Percentiles rank a stretch among this genome's conserved stretches.
These are phyloP conservation scores for Rhododendron henanense DNA, from an alignment of 148 eudicot genomes.

Conservation along the genomic window DNA sequence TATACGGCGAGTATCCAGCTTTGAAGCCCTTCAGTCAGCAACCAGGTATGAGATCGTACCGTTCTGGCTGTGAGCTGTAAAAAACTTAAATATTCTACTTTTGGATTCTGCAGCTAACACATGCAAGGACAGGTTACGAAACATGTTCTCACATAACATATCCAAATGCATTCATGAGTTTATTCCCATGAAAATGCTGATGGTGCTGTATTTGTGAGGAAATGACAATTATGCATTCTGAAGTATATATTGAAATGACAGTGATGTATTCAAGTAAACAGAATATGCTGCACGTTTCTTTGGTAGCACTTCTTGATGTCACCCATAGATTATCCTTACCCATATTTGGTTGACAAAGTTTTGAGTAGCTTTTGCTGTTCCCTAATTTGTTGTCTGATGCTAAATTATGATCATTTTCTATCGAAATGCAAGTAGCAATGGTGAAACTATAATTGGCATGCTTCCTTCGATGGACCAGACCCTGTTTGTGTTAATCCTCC, in stretches of 20 bases:
- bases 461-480: not conserved
- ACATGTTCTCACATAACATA: not conserved
- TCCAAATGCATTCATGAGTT: not conserved
- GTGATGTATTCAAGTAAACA: not conserved
- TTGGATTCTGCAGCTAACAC: not conserved
- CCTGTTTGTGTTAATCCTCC: not conserved
- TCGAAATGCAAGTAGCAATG: not conserved
- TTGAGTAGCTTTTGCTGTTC: not conserved
- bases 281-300: not conserved
- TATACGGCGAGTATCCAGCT: slow-evolving; percentile 48
- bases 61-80: not conserved
- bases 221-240: not conserved
- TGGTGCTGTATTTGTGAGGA: not conserved
- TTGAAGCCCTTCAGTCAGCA: slow-evolving; percentile 61
- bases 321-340: not conserved
- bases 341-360: not conserved
- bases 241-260: not conserved
- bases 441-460: not conserved
- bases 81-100: not conserved
- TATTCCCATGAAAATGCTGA: not conserved
- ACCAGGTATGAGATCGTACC: slow-evolving; percentile 44
- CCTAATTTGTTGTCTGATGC: not conserved
- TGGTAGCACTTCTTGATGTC: not conserved
- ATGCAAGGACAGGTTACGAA: not conserved
- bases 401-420: not conserved